Percentiles rank a stretch among this genome's conserved stretches.
These are phyloP conservation scores for Alloteropsis semialata DNA, from an alignment of 176 grass and related monocot species.

Conservation along the genomic window DNA sequence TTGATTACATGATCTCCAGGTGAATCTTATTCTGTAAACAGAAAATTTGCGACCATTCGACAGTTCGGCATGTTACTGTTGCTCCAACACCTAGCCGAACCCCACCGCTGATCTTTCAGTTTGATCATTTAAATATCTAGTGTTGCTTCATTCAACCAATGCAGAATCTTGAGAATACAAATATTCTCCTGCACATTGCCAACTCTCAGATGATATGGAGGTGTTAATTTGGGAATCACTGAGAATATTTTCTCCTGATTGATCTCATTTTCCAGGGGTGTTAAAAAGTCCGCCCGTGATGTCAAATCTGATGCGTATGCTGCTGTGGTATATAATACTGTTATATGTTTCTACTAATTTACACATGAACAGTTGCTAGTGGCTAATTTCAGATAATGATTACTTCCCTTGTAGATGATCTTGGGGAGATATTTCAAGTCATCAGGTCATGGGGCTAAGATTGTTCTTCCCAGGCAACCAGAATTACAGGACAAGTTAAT, in stretches of 20 bases:
- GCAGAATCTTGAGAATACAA: neutral
- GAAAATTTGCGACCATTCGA: neutral
- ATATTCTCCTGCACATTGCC: neutral
- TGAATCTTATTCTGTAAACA: neutral
- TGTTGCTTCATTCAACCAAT: neutral
- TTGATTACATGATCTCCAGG: constrained; percentile 84
- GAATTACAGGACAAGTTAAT: constrained; percentile 62
- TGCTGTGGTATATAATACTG: constrained; percentile 46
- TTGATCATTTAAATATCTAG: neutral
- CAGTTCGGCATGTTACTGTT: neutral
- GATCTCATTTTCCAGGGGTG: constrained; percentile 44
- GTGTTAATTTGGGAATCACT: neutral
- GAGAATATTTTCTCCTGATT: neutral
- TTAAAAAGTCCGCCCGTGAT: constrained; percentile 58
- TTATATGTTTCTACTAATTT: neutral
- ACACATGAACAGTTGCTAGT: neutral
- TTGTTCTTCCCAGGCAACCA: constrained; percentile 71
- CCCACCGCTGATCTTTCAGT: neutral
- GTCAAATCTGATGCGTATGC: constrained; percentile 80
- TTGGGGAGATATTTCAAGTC: constrained; percentile 75
- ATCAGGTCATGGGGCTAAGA: constrained; percentile 54
- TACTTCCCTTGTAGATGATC: constrained; percentile 59
- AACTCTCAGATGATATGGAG: neutral
- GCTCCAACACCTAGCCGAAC: neutral
- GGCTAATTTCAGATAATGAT: neutral